Evolutionary conservation across 2,329 filamentous ascomycete genomes (phyloP).

Genomic region (Talaromyces sp.): DNA sequence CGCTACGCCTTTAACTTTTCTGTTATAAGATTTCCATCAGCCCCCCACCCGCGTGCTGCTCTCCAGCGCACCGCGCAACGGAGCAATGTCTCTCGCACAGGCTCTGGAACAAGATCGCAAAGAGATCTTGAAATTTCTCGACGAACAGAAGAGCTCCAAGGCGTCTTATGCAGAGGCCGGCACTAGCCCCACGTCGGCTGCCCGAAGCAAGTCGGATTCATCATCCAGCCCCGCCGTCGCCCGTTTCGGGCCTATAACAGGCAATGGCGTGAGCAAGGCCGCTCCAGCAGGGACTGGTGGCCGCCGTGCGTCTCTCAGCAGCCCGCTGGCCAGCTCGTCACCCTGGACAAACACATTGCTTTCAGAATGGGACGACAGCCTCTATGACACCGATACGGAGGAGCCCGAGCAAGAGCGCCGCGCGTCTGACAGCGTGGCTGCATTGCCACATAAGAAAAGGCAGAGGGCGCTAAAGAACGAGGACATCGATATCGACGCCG

Average conservation of each 20-base stretch:
- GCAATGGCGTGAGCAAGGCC: neutral
- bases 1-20: neutral
- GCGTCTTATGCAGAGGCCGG: slow-evolving; percentile 31
- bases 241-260: neutral
- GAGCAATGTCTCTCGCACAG: slow-evolving; percentile 68
- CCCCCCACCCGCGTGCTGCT: neutral
- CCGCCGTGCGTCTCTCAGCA: slow-evolving; percentile 20
- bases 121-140: slow-evolving; percentile 64
- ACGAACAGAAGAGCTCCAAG: slow-evolving; percentile 40
- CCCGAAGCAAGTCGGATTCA: slow-evolving; percentile 54
- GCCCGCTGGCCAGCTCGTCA: slow-evolving; percentile 16
- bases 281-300: slow-evolving; percentile 24
- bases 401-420: slow-evolving; percentile 27
- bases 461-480: slow-evolving; percentile 14
- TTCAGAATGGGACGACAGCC: slow-evolving; percentile 14
- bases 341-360: slow-evolving; percentile 21
- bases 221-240: neutral
- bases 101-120: slow-evolving; percentile 71
- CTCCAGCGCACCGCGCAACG: neutral
- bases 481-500: slow-evolving; percentile 23
- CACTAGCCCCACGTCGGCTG: slow-evolving; percentile 56
- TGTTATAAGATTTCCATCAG: neutral
- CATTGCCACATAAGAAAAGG: slow-evolving; percentile 15
- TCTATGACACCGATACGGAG: slow-evolving; percentile 23
- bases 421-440: slow-evolving; percentile 25